These are phyloP conservation scores for Gonapodya prolifera DNA, from an alignment of 192 early-diverging fungal genomes.

Conservation along the genomic window DNA sequence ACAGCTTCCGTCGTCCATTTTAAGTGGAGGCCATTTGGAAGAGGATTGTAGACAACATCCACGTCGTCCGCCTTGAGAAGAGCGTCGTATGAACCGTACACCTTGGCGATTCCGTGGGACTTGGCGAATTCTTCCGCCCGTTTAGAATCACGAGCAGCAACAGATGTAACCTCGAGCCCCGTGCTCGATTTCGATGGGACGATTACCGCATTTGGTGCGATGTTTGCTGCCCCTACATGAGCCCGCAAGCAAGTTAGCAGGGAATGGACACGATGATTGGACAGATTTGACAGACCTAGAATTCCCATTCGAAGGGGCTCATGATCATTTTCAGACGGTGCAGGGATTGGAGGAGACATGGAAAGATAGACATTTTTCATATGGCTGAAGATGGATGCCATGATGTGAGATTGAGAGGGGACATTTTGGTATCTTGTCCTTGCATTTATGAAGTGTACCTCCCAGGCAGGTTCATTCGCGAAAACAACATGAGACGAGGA, in stretches of 20 bases:
- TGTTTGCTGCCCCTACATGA: slow-evolving; percentile 31
- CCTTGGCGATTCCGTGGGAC: slow-evolving; percentile 30
- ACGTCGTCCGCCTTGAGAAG: slow-evolving; percentile 26
- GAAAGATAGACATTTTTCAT: neutral
- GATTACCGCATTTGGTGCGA: slow-evolving; percentile 25
- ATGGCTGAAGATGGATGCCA: neutral
- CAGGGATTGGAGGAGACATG: neutral
- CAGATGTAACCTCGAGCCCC: slow-evolving; percentile 20
- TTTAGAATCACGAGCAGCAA: slow-evolving; percentile 31
- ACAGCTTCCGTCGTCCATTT: slow-evolving; percentile 31
- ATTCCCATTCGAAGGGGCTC: slow-evolving; percentile 34
- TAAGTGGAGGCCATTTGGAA: slow-evolving; percentile 35
- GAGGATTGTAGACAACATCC: slow-evolving; percentile 44
- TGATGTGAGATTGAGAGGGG: no score
- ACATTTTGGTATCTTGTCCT: no score
- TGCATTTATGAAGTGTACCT: no score
- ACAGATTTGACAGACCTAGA: no score
- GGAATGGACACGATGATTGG: no score
- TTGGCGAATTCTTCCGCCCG: slow-evolving; percentile 24
- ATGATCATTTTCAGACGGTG: neutral
- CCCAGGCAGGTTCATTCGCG: no score
- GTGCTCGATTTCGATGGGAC: slow-evolving; percentile 21
- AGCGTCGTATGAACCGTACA: slow-evolving; percentile 28
- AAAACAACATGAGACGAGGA: no score
- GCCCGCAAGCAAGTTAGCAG: no score